Percentiles rank a stretch among this genome's conserved stretches.
These are phyloP conservation scores for Striga hermonthica DNA, from an alignment of 305 asterid species.

Conservation along the genomic window DNA sequence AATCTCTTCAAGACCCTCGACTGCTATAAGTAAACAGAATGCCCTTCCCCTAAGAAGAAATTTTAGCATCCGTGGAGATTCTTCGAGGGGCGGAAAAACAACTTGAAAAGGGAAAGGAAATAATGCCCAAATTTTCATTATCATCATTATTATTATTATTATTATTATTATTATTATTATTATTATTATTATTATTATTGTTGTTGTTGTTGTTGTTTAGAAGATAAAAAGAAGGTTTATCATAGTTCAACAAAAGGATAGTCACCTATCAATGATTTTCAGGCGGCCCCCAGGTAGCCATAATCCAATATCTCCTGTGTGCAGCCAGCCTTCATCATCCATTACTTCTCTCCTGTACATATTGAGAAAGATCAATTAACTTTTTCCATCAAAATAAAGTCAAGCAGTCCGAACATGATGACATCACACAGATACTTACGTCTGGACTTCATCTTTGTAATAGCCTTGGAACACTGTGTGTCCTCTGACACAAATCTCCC, in stretches of 20 bases:
- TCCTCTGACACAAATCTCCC: slow-evolving; percentile 98
- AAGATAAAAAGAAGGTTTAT: too few species aligned
- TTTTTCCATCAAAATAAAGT: slow-evolving; percentile 27
- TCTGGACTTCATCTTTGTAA: slow-evolving; percentile 82
- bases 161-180: too few species aligned
- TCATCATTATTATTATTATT: too few species aligned
- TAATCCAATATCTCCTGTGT: slow-evolving; percentile 96
- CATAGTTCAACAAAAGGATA: not conserved
- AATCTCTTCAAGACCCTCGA: slow-evolving; percentile 18
- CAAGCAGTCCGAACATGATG: slow-evolving; percentile 22
- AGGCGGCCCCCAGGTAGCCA: slow-evolving; percentile 98
- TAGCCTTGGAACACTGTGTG: slow-evolving; percentile 84
- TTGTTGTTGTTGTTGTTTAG: too few species aligned
- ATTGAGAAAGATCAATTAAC: slow-evolving; percentile 30
- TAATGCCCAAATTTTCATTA: not conserved
- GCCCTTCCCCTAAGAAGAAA: not conserved
- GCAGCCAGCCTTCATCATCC: slow-evolving; percentile 86
- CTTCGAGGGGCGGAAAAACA: slow-evolving; percentile 10
- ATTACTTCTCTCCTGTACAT: slow-evolving; percentile 81
- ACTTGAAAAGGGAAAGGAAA: slow-evolving; percentile 1
- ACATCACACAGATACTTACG: slow-evolving; percentile 46
- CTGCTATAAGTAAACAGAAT: slow-evolving; percentile 5
- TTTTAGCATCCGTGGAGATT: not conserved
- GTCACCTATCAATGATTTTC: slow-evolving; percentile 91
- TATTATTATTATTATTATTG: too few species aligned